Base-by-base conservation (phyloP, 2,329 filamentous ascomycete genomes). In the Microdochium bolleyi region DNA sequence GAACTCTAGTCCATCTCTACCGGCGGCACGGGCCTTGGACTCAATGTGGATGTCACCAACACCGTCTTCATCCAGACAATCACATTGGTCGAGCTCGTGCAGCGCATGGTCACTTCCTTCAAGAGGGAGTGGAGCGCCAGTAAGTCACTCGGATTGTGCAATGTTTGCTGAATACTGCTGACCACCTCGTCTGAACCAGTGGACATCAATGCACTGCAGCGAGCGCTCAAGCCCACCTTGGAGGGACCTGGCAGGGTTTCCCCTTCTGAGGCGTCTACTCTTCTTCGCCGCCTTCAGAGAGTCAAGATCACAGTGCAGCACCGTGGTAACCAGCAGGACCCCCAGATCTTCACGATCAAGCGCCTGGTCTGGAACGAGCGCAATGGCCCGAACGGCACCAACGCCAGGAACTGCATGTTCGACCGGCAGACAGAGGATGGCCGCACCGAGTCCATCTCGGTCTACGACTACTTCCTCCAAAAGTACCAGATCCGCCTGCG, bases 31-130 rank as follows among this genome's bases (percentile, higher is more conserved):
- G 82, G 82, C 9, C 76, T 97, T 5, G 83, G 88, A 0, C 73
- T 99, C 64, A 97, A 96, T 60, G 83, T 95, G 11, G 92, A 99
- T 62, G 87, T 96, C 27, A 87, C 92, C 53, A 96, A 97, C 64
- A 88, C 89, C 0, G 88, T 88, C 13, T 99, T 99, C 72, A 97
- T 89, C 87, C 77, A 69, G 0, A 67, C 63, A 0, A 57, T 64
- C 1, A 64, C 62, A 1, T 51, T 80, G 3, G 69, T 72, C 19
- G 59, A 69, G 2, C 53, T 79, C 2, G 64, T 64, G 9, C 24
- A 59, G 21, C 54, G 54, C 2, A 53, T 65, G 52, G 19, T 55
- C 25, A 53, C 50, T 4, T 51, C 44, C 0, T 55, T 60, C n/a
- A 65, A 64, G 37, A 58, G 57, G 1, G 50, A 70, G 2, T 64